Conservation (phyloP, 352 stramenopile species). For the Pythium myriotylum region DNA sequence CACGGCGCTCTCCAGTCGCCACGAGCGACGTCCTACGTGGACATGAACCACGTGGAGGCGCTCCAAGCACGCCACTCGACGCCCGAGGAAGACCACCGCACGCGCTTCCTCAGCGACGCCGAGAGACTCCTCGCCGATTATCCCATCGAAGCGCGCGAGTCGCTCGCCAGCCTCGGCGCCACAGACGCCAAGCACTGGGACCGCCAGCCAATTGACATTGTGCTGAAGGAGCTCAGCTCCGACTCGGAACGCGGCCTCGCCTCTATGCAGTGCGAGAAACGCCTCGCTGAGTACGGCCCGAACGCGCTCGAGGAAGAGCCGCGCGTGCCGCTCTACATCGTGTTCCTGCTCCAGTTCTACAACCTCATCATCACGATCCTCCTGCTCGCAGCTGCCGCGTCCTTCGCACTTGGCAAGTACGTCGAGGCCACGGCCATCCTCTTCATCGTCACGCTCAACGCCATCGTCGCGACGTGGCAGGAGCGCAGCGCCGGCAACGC, state of each 20-base stretch:
- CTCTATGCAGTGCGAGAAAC: slow-evolving; percentile 41
- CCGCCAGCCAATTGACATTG: slow-evolving; percentile 39
- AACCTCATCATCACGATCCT: slow-evolving; percentile 79
- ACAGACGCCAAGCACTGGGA: slow-evolving; percentile 58
- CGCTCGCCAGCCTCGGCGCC: slow-evolving; percentile 59
- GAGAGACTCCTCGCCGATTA: no score
- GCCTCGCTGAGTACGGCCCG: slow-evolving; percentile 46
- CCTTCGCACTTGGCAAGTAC: slow-evolving; percentile 59
- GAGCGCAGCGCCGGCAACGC: slow-evolving; percentile 65
- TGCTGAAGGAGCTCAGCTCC: slow-evolving; percentile 58
- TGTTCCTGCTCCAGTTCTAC: slow-evolving; percentile 81
- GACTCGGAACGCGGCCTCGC: slow-evolving; percentile 51
- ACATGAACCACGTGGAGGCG: slow-evolving; percentile 1
- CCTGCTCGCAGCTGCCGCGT: slow-evolving; percentile 56
- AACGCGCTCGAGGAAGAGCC: slow-evolving; percentile 73
- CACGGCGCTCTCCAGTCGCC: slow-evolving; percentile 6
- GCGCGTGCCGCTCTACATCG: slow-evolving; percentile 54
- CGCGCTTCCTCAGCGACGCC: slow-evolving; percentile 62
- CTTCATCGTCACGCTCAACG: slow-evolving; percentile 68
- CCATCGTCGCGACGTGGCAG: slow-evolving; percentile 59
- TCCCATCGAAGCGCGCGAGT: no score
- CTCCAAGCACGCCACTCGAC: no score
- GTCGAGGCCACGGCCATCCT: slow-evolving; percentile 76
- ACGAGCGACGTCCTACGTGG: slow-evolving; percentile 1
- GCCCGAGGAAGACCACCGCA: slow-evolving; percentile 58